Evolutionary conservation across 148 eudicot genomes (phyloP), one percentile per base, ranked within the genome.

Genomic region (Vaccinium macrocarpon): DNA sequence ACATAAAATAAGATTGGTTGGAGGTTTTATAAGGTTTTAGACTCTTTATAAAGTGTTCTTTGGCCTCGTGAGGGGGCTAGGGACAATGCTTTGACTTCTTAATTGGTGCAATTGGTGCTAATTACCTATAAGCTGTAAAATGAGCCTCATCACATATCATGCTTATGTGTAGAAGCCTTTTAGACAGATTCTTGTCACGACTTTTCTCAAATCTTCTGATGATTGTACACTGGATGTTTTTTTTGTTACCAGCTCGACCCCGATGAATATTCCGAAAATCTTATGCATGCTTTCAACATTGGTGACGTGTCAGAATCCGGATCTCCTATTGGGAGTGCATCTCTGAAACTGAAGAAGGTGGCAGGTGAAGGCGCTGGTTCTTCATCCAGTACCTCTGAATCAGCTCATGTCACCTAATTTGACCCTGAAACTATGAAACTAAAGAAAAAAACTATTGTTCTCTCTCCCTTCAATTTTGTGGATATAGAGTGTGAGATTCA

Each of bases 281-380:
- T 87, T 74, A 93, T 92, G 2, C 93, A 91, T 85, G 88, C 87
- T 59, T 80, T 86, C 85, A 89, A 88, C 76, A 86, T 86, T 59
- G 92, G 92, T 62, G 90, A 91, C 59, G 87, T 88, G 38, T 81
- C 89, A 46, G 90, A 87, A 81, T 78, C 93, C 21, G 84, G 82
- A 70, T 78, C 92, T 72, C 81, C 91, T 19, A 88, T 86, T n/a
- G 90, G 88, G 70, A 56, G 82, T 84, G 87, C 90, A 82, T 78
- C 92, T 48, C 84, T 56, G 82, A 91, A 89, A 84, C 81, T 42
- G 74, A 87, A 89, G 88, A 87, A 86, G 81, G 85, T 79, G 62
- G 73, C 53, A 8, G 85, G 82, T 61, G 92, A 90, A 80, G 86
- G 90, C 2, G 82, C 89, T 81, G 86, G 81, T 49, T 89, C 92